Evolutionary conservation across 768 basidiomycete species (phyloP), one percentile per base, ranked within the genome.

Genomic region (Collybia sordida): DNA sequence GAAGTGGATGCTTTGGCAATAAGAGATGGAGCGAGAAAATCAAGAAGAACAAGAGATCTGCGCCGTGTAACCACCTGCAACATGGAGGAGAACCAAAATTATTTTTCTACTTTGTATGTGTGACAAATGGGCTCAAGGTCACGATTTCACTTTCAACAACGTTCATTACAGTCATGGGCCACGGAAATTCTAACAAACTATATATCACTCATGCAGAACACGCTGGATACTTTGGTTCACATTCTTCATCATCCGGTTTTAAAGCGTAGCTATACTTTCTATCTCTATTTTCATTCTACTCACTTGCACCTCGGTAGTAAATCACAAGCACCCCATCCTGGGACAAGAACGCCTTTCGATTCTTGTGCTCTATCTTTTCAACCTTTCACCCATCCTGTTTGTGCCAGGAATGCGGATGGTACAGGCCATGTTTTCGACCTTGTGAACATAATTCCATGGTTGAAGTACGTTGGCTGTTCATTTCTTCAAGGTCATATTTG

Each of bases 201-300:
- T 93, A 93, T 64, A 88, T 94, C 63, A 94, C 91, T 3, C 90
- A 93, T 63, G 85, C 88, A 19, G 91, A 94, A 64, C 92, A 93
- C 62, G 75, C 88, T 6, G 91, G 91, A 37, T 72, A 81, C 36
- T 78, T 87, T 62, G 91, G 91, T 27, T 85, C 87, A 37, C 91
- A 94, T 66, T 88, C 91, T 0, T 78, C 90, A 19, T 90, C 89
- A 8, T 78, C 77, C 23, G 91, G 91, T 12, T 83, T 74, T 69
- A 89, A 75, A 65, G 76, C 77, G 85, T 90, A 60, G 51, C 71
- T 45, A 36, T 47, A 39, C 45, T 28, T 47, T 49, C 7, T 43
- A 47, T 15, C 27, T 47, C 42, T 50, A 36, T 37, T 35, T 53
- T n/a, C 12, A 43, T 22, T 31, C 47, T 38, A 46, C 54, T 42